Evolutionary conservation across 352 stramenopile genomes (phyloP).

Genomic region (Blastocystis sp.): DNA sequence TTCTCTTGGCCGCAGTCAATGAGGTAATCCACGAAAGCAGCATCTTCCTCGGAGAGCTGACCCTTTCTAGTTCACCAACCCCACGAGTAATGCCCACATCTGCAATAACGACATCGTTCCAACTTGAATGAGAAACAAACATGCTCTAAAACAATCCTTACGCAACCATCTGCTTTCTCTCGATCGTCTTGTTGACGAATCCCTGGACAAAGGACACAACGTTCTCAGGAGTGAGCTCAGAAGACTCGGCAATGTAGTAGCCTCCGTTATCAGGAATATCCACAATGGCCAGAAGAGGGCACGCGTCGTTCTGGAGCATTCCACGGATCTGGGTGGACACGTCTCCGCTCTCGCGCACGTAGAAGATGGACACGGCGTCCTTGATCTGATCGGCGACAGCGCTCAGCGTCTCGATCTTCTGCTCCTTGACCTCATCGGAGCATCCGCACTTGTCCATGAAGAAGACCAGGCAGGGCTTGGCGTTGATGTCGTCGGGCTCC

Average conservation of each 20-base stretch:
- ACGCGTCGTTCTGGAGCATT: constrained; percentile 54
- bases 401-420: constrained; percentile 57
- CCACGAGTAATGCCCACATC: background rate
- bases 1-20: constrained; percentile 14
- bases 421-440: constrained; percentile 62
- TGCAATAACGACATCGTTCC: background rate
- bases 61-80: background rate
- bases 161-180: constrained; percentile 2
- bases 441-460: constrained; percentile 62
- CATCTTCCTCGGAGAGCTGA: background rate
- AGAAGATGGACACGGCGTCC: constrained; percentile 56
- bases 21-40: background rate
- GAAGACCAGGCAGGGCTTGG: constrained; percentile 67
- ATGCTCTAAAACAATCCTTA: constrained; percentile 19
- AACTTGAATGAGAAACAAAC: constrained; percentile 1
- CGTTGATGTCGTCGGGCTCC: constrained; percentile 66
- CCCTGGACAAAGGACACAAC: constrained; percentile 59
- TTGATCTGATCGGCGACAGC: constrained; percentile 60
- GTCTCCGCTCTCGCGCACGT: constrained; percentile 19
- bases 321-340: constrained; percentile 59
- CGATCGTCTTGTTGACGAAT: background rate
- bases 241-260: constrained; percentile 60
- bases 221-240: constrained; percentile 60
- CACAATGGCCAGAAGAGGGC: constrained; percentile 61
- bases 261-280: constrained; percentile 63